Base-by-base conservation (phyloP, 1,284 basidiomycete species). In the Naganishia liquefaciens region DNA sequence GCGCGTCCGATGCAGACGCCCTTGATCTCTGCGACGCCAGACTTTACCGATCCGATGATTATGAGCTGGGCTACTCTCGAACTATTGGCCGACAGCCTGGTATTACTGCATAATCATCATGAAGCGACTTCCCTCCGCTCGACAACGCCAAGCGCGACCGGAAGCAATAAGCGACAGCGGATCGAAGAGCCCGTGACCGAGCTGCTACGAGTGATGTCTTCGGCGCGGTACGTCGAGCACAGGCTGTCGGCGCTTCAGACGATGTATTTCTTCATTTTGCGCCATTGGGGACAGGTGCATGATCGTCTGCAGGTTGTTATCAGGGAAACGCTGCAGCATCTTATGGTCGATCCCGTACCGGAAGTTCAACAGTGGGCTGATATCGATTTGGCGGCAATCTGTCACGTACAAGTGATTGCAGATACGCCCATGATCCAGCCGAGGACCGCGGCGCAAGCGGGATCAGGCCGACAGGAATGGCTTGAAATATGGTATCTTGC, bases 191-290 rank as follows among this genome's bases (percentile, higher is more conserved):
- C 88, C 3, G 80, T 93, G 60, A 74, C 80, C 2, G 76, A 81
- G 5, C 76, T 93, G 7, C 78, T 92, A 7, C 72, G 78, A 50
- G 81, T 82, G 13, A 82, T 88, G 60, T 30, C 73, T 71, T 23
- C 72, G 68, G n/a, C 73, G 62, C 65, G 74, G 78, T 68, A 82
- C 25, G 76, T 54, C 9, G 54, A 66, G 23, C 62, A 70, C 23
- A 70, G 77, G 7, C 57, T 77, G 0, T 87, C 87, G 69, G 83
- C 85, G 62, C 78, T 93, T 0, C 93, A 96, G 77, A 81, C 87
- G 3, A 79, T 95, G 1, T 83, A 93, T n/a, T 94, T 97, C 79
- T 80, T 94, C 70, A 83, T 92, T 64, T 86, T 89, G 70, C 82
- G 84, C 28, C 86, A 93, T 74, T 91, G 89, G 88, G 40, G 70